These are phyloP conservation scores for Diplosphaera chodatii DNA, from an alignment of 139 green algal genomes.

Conservation along the genomic window DNA sequence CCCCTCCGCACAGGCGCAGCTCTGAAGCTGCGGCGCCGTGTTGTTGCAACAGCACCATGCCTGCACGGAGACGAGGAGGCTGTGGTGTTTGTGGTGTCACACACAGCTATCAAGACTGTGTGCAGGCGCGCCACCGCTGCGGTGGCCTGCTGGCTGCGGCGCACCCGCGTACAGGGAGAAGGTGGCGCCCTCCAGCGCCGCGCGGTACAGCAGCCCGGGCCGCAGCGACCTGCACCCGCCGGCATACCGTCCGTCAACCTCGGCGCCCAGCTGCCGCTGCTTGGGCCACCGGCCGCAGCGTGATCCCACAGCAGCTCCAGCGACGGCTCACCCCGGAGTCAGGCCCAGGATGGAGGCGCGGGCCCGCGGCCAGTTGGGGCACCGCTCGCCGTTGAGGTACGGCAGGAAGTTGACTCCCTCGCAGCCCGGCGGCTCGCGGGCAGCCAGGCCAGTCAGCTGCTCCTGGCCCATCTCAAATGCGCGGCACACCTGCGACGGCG, in stretches of 20 bases:
- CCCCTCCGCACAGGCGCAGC: constrained; percentile 77
- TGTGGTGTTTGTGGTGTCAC: too few relatives aligned
- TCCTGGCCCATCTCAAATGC: constrained; percentile 47
- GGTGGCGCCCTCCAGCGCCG: constrained; percentile 78
- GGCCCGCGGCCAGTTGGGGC: constrained; percentile 80
- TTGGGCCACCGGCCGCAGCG: too few relatives aligned
- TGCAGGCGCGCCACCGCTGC: too few relatives aligned
- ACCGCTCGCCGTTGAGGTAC: constrained; percentile 80
- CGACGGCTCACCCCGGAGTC: constrained; percentile 22
- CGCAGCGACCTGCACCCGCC: constrained; percentile 5
- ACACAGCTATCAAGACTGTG: too few relatives aligned
- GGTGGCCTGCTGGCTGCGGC: too few relatives aligned
- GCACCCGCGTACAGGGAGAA: constrained; percentile 65
- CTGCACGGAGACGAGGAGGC: too few relatives aligned
- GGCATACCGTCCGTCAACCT: too few relatives aligned
- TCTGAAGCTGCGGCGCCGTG: constrained; percentile 37
- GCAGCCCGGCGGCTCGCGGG: constrained; percentile 53
- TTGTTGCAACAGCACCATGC: constrained; percentile 24
- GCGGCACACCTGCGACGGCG: constrained; percentile 37
- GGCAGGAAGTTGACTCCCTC: constrained; percentile 69
- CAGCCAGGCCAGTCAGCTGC: constrained; percentile 51
- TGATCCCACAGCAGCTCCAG: too few relatives aligned
- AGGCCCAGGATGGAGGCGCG: constrained; percentile 50
- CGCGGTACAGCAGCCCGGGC: constrained; percentile 74
- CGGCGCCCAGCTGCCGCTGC: too few relatives aligned